Evolutionary conservation across 2,329 filamentous ascomycete genomes (phyloP).

Genomic region (Monosporascus sp.): DNA sequence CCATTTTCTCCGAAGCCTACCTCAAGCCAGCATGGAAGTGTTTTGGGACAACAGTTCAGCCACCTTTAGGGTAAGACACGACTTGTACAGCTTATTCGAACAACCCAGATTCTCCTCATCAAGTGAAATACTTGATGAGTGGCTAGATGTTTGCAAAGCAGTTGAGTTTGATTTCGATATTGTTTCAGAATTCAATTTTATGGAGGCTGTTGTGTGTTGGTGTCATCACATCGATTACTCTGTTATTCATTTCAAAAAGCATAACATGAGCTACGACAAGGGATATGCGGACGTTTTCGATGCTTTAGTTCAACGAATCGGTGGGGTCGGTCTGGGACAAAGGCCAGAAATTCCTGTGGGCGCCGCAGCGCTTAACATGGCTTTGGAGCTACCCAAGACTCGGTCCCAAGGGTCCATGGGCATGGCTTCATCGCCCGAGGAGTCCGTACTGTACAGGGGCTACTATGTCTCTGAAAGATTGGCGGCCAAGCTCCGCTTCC

Average conservation of each 20-base stretch:
- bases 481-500: neutral
- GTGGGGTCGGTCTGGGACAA: neutral
- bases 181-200: too few species aligned
- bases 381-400: neutral
- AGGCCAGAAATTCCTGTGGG: neutral
- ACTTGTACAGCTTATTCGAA: too few species aligned
- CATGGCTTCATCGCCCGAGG: neutral
- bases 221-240: too few species aligned
- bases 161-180: slow-evolving; percentile 4
- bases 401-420: neutral
- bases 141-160: slow-evolving; percentile 1
- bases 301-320: neutral
- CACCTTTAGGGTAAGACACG: too few species aligned
- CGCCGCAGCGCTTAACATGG: neutral
- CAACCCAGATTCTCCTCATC: too few species aligned
- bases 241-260: too few species aligned
- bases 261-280: too few species aligned
- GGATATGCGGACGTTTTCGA: too few species aligned
- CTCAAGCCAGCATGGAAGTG: neutral
- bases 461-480: neutral
- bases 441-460: neutral
- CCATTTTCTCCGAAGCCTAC: slow-evolving; percentile 3
- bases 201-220: too few species aligned
- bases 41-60: too few species aligned
- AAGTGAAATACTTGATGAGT: neutral